These are phyloP conservation scores for Panellus pusillus DNA, from an alignment of 768 basidiomycete genomes.

Conservation along the genomic window DNA sequence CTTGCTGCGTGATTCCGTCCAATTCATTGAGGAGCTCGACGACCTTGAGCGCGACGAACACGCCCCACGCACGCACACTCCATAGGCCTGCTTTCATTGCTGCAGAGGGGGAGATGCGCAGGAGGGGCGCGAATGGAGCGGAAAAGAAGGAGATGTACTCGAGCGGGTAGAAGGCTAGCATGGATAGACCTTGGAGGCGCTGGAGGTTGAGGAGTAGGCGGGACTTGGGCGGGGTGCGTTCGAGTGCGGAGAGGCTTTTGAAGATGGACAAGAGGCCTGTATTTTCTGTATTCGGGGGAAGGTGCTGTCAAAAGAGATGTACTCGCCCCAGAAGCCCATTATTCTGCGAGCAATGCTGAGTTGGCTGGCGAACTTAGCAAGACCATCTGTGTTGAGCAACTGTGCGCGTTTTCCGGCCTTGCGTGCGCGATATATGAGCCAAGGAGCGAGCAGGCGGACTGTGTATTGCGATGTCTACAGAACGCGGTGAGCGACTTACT, in stretches of 20 bases:
- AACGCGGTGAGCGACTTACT: neutral
- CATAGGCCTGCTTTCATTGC: constrained; percentile 9
- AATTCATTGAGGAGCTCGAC: constrained; percentile 8
- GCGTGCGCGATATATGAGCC: constrained; percentile 47
- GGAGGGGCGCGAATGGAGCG: constrained; percentile 24
- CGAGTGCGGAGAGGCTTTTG: constrained; percentile 52
- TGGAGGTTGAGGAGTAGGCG: constrained; percentile 48
- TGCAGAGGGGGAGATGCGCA: constrained; percentile 13
- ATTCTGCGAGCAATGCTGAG: constrained; percentile 51
- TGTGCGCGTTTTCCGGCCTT: constrained; percentile 40
- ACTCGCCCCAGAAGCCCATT: constrained; percentile 54
- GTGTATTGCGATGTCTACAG: constrained; percentile 50
- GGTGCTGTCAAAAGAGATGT: neutral
- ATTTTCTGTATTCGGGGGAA: neutral
- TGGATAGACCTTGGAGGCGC: constrained; percentile 52
- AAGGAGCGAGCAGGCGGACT: constrained; percentile 49
- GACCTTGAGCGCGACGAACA: constrained; percentile 10
- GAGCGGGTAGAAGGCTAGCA: constrained; percentile 54
- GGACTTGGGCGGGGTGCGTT: constrained; percentile 48
- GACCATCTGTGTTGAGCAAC: constrained; percentile 34
- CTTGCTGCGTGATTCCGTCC: constrained; percentile 1
- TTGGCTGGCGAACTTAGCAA: constrained; percentile 39
- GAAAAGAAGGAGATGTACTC: constrained; percentile 53
- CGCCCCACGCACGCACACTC: constrained; percentile 19
- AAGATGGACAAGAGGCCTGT: constrained; percentile 51